Percentiles rank a stretch among this genome's conserved stretches.
Conservation (phyloP, 352 stramenopile genomes). For the Pilasporangium apinafurcum region DNA sequence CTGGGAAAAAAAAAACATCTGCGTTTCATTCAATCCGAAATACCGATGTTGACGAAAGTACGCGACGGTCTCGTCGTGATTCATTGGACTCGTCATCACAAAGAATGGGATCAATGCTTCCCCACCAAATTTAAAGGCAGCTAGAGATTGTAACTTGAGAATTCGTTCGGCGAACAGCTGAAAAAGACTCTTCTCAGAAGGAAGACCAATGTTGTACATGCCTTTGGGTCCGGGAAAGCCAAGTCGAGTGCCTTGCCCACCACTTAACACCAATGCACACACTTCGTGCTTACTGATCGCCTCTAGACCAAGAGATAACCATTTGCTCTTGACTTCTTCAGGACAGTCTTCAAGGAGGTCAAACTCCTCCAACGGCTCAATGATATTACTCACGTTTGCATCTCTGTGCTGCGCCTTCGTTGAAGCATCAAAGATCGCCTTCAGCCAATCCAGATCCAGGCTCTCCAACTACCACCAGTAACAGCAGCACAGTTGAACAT, state of each 20-base stretch:
- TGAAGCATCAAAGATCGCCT: conserved; percentile 58
- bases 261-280: conserved; percentile 91
- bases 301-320: conserved; percentile 49
- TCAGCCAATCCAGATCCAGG: conserved; percentile 58
- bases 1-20: conserved; percentile 96
- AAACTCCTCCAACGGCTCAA: conserved; percentile 64
- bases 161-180: conserved; percentile 93
- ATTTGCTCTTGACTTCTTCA: conserved; percentile 31
- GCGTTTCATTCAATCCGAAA: conserved; percentile 86
- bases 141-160: conserved; percentile 53
- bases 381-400: conserved; percentile 5
- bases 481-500: too few relatives aligned
- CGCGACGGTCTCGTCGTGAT: conserved; percentile 88
- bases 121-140: conserved; percentile 8
- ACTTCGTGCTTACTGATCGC: conserved; percentile 87
- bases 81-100: conserved; percentile 97
- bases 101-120: conserved; percentile 76
- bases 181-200: conserved; percentile 91
- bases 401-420: conserved; percentile 15
- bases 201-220: conserved; percentile 91
- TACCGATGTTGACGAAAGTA: conserved; percentile 90
- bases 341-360: conserved; percentile 50
- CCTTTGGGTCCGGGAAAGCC: conserved; percentile 95
- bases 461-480: conserved; percentile 58
- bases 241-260: conserved; percentile 96